Base-by-base conservation (phyloP, 2,329 filamentous ascomycete genomes). In the Penicillium sp. region DNA sequence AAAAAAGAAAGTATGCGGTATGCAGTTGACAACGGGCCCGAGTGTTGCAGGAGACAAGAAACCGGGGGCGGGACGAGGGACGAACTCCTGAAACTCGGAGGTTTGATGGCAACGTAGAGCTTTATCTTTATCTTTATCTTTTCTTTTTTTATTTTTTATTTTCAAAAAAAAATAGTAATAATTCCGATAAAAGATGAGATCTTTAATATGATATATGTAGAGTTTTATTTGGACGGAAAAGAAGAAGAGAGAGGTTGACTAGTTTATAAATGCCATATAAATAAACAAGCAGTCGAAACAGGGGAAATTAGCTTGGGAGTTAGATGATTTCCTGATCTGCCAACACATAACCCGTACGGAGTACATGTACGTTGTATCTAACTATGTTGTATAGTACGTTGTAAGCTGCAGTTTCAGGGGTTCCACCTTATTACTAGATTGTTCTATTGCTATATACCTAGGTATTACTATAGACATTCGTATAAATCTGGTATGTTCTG, bases 41-140 rank as follows among this genome's bases (percentile, higher is more conserved):
- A 35, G 36, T 39, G 36, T 19, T 27, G 47, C 29, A 39, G 42
- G 51, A 46, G 40, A 36, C 36, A 39, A 19, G 48, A 56, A 58
- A 30, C 57, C 38, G 56, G 56, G 58, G 49, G 56, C 48, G 54
- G 60, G 60, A 62, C 56, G 58, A 61, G 54, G 60, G 58, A 62
- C 56, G 58, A 62, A 58, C 60, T 62, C 60, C 60, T 62, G 60
- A 62, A 45, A 48, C 23, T 29, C 23, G 23, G 23, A 23, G 23
- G 23, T 23, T 23, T n/a, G n/a, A n/a, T n/a, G 23, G 23, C 23
- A 23, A 23, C 23, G 3, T 23, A 8, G 3, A 4, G 29, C 29
- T 30, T 4, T 9, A 11, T 13, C 30, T 34, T 34, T 13, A 11
- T 34, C 10, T 34, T 34, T 34, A 11, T 9, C 11, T 34, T 13